Conservation (phyloP, 768 basidiomycete species). For the Cyathus striatus region DNA sequence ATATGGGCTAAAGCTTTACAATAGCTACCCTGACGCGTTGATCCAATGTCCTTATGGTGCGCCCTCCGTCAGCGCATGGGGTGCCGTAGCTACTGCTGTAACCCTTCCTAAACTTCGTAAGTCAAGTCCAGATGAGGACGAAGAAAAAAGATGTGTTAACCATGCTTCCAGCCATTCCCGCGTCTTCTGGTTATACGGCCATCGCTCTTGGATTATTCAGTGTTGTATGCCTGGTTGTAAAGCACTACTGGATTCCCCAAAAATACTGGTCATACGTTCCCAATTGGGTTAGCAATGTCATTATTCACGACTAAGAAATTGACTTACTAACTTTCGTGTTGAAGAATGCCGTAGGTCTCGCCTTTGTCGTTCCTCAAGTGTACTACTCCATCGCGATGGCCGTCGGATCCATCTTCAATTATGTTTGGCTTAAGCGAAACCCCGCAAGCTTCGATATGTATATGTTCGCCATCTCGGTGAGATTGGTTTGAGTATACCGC, state of each 20-base stretch:
- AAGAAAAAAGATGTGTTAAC: not conserved
- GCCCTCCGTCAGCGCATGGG: conserved; percentile 53
- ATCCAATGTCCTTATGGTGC: conserved; percentile 46
- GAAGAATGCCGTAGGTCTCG: conserved; percentile 45
- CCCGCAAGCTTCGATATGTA: conserved; percentile 48
- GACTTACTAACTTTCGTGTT: not conserved
- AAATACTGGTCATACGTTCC: conserved; percentile 46
- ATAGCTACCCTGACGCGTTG: conserved; percentile 20
- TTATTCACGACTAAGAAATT: not conserved
- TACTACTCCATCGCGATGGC: conserved; percentile 50
- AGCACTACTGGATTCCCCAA: conserved; percentile 41
- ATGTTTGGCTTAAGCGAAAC: conserved; percentile 40
- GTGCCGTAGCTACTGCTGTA: conserved; percentile 50
- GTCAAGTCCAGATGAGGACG: no score
- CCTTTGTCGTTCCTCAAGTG: conserved; percentile 47
- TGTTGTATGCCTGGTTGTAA: conserved; percentile 38
- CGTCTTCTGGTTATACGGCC: conserved; percentile 52
- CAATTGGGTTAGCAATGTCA: conserved; percentile 34
- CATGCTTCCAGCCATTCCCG: conserved; percentile 36
- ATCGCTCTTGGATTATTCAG: conserved; percentile 46
- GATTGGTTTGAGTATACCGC: conserved; percentile 3
- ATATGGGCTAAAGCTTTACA: not conserved
- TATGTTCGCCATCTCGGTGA: conserved; percentile 49
- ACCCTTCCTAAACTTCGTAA: conserved; percentile 40
- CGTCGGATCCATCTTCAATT: conserved; percentile 41